These are phyloP conservation scores for Phytophthora quininea DNA, from an alignment of 352 stramenopile species.

Conservation along the genomic window DNA sequence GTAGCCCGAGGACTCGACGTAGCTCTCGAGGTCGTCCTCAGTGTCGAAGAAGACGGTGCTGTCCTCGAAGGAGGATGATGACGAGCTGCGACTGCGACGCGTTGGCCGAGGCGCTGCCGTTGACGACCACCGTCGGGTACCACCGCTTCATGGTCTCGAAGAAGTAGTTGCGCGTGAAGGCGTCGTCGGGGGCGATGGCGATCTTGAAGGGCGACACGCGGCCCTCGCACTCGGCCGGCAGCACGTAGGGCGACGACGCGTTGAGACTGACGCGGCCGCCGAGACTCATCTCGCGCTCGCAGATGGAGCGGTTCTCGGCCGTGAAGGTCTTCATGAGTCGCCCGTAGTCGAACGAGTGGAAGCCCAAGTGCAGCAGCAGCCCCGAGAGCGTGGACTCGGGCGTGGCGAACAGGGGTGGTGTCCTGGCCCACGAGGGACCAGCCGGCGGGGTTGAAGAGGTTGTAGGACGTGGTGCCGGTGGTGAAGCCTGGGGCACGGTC, in stretches of 20 bases:
- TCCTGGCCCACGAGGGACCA: constrained; percentile 38
- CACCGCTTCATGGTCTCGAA: constrained; percentile 38
- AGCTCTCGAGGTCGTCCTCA: constrained; percentile 39
- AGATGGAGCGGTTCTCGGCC: constrained; percentile 30
- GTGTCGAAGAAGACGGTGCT: constrained; percentile 46
- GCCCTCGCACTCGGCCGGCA: constrained; percentile 40
- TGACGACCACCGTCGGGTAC: constrained; percentile 44
- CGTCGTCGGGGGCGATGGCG: constrained; percentile 43
- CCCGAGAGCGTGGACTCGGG: constrained; percentile 69
- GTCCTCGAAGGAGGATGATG: constrained; percentile 47
- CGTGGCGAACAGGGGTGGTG: constrained; percentile 43
- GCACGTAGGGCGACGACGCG: constrained; percentile 24
- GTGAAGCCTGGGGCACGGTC: constrained; percentile 48
- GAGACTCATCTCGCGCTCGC: constrained; percentile 24
- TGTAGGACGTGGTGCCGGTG: constrained; percentile 32
- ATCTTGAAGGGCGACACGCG: constrained; percentile 60
- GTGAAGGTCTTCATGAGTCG: constrained; percentile 44
- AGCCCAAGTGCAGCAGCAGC: constrained; percentile 56
- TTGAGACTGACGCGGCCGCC: constrained; percentile 31
- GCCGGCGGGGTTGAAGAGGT: constrained; percentile 47
- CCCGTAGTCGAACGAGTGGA: constrained; percentile 33
- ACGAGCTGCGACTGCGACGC: constrained; percentile 9
- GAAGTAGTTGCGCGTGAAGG: constrained; percentile 56
- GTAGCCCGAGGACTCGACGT: constrained; percentile 41
- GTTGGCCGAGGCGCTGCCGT: constrained; percentile 7